Base-by-base conservation (phyloP, 345 rosid species). In the Brassica carinata region DNA sequence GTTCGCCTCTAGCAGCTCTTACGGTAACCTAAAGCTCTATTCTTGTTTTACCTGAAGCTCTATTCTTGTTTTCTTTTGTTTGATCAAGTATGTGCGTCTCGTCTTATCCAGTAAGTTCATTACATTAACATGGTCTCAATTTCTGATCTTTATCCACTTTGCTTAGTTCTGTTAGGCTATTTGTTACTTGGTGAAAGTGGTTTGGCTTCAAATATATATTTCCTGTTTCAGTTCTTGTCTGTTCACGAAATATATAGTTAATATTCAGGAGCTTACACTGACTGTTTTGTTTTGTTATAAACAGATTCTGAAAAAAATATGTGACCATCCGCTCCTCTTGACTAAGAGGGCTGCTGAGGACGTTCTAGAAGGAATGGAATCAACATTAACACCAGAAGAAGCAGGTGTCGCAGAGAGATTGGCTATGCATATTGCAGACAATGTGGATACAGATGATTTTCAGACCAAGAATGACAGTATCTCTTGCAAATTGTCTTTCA, bases 1-100 rank as follows among this genome's bases (percentile, higher is more conserved):
- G 94, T 84, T 96, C 99, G 1, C 99, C 99, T 65, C 80, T 93
- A 76, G 99, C 99, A 86, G 99, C 99, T 34, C 83, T 96, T n/a
- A 96, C 98, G 94, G 99, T 96, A 84, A 61, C 29, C 23, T 66
- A 61, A 77, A 23, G 23, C 23, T 48, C 29, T 51, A 10, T 61
- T 26, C n/a, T 69, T 45, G 62, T 27, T 67, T 30, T 77, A 23
- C 26, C 1, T 23, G 1, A 23, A 23, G 73, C 83, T 48, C 29
- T 51, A 10, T 61, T 26, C n/a, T 69, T 45, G 62, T 27, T 67
- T 30, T 77, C 61, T 55, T 48, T 57, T 23, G 67, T 70, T 55
- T 26, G 31, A 71, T 77, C 36, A 19, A 33, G 61, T 15, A 48
- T 72, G 7, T 72, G 17, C 27, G 58, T 45, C 33, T 36, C 58